Conservation (phyloP, 1,139 yeast species). For the Suhomyces choctaworum region DNA sequence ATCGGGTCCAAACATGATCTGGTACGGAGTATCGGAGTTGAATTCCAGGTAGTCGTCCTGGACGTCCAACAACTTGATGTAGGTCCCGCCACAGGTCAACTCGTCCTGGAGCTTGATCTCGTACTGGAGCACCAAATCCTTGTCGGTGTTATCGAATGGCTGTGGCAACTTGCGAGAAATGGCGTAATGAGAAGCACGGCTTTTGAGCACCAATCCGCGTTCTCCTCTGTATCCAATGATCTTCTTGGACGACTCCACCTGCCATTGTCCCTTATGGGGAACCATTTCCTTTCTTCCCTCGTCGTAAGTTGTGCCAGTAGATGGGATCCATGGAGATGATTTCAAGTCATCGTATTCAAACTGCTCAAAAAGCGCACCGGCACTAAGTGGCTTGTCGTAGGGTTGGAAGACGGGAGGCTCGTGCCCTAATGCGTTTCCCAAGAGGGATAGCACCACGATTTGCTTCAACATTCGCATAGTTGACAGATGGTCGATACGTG, state of each 20-base stretch:
- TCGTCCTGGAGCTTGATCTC: slow-evolving; percentile 83
- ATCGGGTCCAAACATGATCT: slow-evolving; percentile 94
- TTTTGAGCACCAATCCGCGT: slow-evolving; percentile 71
- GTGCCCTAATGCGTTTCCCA: slow-evolving; percentile 3
- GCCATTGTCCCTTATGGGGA: slow-evolving; percentile 73
- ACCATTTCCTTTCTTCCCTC: slow-evolving; percentile 41
- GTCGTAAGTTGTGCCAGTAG: slow-evolving; percentile 51
- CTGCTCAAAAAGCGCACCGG: slow-evolving; percentile 66
- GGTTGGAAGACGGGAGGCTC: slow-evolving; percentile 5
- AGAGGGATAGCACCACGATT: slow-evolving; percentile 1
- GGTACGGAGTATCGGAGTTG: slow-evolving; percentile 67
- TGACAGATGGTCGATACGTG: no score
- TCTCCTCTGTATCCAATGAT: slow-evolving; percentile 64
- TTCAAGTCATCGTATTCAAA: slow-evolving; percentile 46
- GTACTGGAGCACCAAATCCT: slow-evolving; percentile 79
- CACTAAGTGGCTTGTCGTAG: slow-evolving; percentile 18
- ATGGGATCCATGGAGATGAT: slow-evolving; percentile 60
- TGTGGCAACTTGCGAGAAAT: slow-evolving; percentile 59
- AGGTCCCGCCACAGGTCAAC: slow-evolving; percentile 84
- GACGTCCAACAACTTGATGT: slow-evolving; percentile 66
- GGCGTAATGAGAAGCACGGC: slow-evolving; percentile 79
- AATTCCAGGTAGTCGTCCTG: slow-evolving; percentile 46
- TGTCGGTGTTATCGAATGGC: slow-evolving; percentile 55
- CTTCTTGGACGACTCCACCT: slow-evolving; percentile 51
- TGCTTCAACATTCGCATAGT: slow-evolving; percentile 8